Evolutionary conservation across 75 land plant species (phyloP).

Genomic region (Pinus albicaulis): DNA sequence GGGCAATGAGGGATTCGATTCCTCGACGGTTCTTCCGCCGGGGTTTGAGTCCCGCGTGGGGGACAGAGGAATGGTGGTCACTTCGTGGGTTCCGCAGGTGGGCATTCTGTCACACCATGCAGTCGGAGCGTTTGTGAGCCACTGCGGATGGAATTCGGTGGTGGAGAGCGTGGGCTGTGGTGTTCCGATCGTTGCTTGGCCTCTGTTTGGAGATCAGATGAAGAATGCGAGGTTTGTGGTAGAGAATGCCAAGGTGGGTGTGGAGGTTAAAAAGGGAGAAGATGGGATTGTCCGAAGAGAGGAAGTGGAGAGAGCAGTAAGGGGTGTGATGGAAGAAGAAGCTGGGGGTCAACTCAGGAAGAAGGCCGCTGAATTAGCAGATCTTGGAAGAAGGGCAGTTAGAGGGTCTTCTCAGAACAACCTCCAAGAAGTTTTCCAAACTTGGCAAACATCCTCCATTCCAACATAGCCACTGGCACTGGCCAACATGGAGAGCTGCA

Average conservation of each 20-base stretch:
- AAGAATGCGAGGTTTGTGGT: slow-evolving; percentile 12
- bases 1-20: background rate
- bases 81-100: slow-evolving; percentile 19
- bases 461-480: too few relatives aligned
- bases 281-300: slow-evolving; percentile 13
- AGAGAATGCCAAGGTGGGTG: background rate
- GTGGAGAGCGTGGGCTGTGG: slow-evolving; percentile 20
- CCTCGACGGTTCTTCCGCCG: background rate
- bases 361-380: too few relatives aligned
- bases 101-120: slow-evolving; percentile 6
- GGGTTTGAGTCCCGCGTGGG: background rate
- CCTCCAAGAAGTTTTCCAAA: too few relatives aligned
- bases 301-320: background rate
- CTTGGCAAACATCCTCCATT: too few relatives aligned
- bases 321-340: background rate
- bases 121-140: too few relatives aligned
- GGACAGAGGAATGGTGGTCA: slow-evolving; percentile 10
- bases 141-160: background rate
- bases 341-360: too few relatives aligned
- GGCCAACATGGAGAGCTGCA: too few relatives aligned
- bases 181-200: slow-evolving; percentile 21
- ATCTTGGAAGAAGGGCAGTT: too few relatives aligned
- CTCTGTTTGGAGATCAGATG: slow-evolving; percentile 16
- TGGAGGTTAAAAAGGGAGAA: background rate
- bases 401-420: too few relatives aligned